Evolutionary conservation across 225 moss, liverwort and hornwort genomes (phyloP), one percentile per base, ranked within the genome.

Genomic region (Sphagnum contortum): DNA sequence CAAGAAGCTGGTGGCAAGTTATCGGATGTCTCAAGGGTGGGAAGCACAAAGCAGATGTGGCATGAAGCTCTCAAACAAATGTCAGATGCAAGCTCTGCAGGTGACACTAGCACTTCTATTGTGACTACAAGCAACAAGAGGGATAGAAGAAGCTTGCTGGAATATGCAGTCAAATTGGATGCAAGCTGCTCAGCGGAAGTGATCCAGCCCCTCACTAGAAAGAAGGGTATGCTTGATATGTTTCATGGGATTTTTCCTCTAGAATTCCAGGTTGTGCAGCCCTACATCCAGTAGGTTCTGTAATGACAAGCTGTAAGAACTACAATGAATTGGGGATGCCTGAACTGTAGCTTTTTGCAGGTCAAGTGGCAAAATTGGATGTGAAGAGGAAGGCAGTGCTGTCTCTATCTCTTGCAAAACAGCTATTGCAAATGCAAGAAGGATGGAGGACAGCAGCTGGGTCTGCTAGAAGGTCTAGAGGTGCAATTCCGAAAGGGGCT

Each of bases 341-440:
- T 29, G 29, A 29, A 29, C 29, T 29, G 29, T 29, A 29, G 29
- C 29, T 13, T 64, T 45, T 68, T 64, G 64, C 75, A 78, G 84
- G 69, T 63, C 46, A 48, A 62, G 71, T 51, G 73, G 57, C 51
- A 57, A 71, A 57, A 64, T 64, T 68, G 55, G 68, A 72, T 54
- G 72, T 65, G 66, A 78, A 74, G 66, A 89, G 91, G 61, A 79
- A 89, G 72, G 76, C 87, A 49, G 68, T 83, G 8, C 50, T 86
- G 44, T 70, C 89, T 29, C 70, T 91, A 60, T 67, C 78, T 48
- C 82, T 95, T 69, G 88, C 91, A 8, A 91, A 95, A 76, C 64
- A 88, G 69, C 71, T 95, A 44, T 82, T 95, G 48, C 83, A 83
- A 68, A 80, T 84, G 69, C 89, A 89, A 70, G 94, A 95, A 68